Base-by-base conservation (phyloP, 192 early-diverging fungal species). In the Coemansia sp. region DNA sequence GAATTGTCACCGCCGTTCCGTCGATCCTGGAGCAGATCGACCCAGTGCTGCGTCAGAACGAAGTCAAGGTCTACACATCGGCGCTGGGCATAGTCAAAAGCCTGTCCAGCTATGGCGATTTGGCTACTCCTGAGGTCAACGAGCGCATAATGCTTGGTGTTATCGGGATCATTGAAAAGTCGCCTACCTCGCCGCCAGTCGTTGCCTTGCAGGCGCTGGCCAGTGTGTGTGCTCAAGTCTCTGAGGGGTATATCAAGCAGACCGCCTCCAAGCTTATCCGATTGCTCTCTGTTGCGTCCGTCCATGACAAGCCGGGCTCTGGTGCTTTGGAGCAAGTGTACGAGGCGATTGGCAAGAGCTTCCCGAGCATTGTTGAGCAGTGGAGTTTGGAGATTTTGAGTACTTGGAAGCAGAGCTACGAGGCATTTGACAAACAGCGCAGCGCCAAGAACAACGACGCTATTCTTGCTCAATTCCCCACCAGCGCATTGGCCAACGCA, bases 401-500 rank as follows among this genome's bases (percentile, higher is more conserved):
- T 27, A 62, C 47, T 20, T 77, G 81, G 81, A 8, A 39, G 57
- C 31, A 24, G 24, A 31, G 40, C 38, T 77, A 75, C 31, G 58
- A 22, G 18, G 34, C 34, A 12, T 78, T 67, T 64, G 63, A 46
- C 43, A 55, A 55, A n/a, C 57, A 68, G 52, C 66, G 70, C 15
- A 58, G 47, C 36, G 49, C 64, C 38, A 67, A 61, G 29, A 65
- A 43, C 70, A 71, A 61, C 64, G 63, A 67, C 13, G 67, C 69
- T 6, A 66, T 72, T n/a, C 76, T 78, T 70, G 58, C 67, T 24
- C 76, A 66, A 61, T 73, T 72, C 68, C 81, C 81, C 20, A 66
- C 31, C 22, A 62, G 44, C 44, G 60, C 36, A 29, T 60, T 83
- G 38, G 44, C 64, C 36, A 74, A 53, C 55, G 71, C 69, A 7